These are phyloP conservation scores for Aspergillus arachidicola DNA, from an alignment of 2,329 filamentous ascomycete species.

Conservation along the genomic window DNA sequence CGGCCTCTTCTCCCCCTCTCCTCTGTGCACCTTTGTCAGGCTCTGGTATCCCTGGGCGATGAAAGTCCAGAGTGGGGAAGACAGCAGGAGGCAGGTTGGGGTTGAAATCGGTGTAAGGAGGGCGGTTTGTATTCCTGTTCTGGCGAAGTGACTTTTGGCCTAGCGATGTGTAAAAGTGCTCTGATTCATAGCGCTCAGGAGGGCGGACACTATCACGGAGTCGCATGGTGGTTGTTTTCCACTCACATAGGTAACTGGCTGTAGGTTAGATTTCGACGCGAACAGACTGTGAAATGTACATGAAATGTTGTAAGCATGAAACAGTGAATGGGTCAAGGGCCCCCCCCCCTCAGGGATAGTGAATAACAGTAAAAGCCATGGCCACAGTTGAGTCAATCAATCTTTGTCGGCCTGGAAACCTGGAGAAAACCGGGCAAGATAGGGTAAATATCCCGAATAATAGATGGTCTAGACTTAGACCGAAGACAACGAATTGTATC, in stretches of 20 bases:
- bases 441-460: background rate
- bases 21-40: background rate
- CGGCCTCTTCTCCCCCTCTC: background rate
- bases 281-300: background rate
- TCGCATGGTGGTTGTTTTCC: slow-evolving; percentile 28
- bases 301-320: background rate
- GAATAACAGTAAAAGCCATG: background rate
- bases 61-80: slow-evolving; percentile 42
- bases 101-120: slow-evolving; percentile 36
- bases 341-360: background rate
- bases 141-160: slow-evolving; percentile 17
- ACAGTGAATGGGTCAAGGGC: background rate
- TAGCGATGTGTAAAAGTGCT: slow-evolving; percentile 23
- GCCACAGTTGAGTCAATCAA: background rate
- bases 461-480: background rate
- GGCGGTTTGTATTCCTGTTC: slow-evolving; percentile 14
- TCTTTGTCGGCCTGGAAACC: background rate
- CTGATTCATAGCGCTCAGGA: slow-evolving; percentile 27
- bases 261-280: background rate
- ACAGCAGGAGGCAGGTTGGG: slow-evolving; percentile 44
- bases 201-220: slow-evolving; percentile 35
- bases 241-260: background rate
- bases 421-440: background rate
- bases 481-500: background rate
- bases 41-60: slow-evolving; percentile 4